These are phyloP conservation scores for Fusarium marasasianum DNA, from an alignment of 2,329 filamentous ascomycete species.

Conservation along the genomic window DNA sequence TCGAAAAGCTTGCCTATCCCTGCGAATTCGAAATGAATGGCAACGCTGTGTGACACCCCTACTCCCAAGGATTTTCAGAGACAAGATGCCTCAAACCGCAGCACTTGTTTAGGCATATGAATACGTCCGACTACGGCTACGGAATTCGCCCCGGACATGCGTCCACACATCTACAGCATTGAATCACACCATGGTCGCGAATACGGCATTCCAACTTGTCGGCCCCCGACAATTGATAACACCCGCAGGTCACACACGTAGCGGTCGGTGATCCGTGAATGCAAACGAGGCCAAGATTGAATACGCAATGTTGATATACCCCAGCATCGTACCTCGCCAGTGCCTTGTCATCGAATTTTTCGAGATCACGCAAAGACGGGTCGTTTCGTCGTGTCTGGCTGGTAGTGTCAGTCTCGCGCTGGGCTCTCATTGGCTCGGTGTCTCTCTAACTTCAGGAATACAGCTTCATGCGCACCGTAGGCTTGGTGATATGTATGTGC, in stretches of 20 bases:
- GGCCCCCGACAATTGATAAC: constrained; percentile 8
- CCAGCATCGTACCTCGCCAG: not conserved
- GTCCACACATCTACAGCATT: constrained; percentile 20
- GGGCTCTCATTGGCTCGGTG: constrained; percentile 16
- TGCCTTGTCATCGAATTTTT: constrained; percentile 3
- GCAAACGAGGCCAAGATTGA: constrained; percentile 3
- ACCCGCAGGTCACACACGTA: constrained; percentile 13
- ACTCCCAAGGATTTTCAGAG: constrained; percentile 9
- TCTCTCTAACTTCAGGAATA: constrained; percentile 13
- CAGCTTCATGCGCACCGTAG: constrained; percentile 20
- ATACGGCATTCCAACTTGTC: constrained; percentile 21
- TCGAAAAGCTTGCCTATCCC: constrained; percentile 28
- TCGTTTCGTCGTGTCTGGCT: constrained; percentile 22
- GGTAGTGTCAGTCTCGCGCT: constrained; percentile 4
- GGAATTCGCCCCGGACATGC: constrained; percentile 32
- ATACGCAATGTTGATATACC: not conserved
- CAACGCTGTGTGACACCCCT: constrained; percentile 27
- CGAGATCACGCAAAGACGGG: constrained; percentile 8
- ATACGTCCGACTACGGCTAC: constrained; percentile 16
- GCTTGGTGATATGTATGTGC: constrained; percentile 16
- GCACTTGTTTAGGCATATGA: constrained; percentile 25
- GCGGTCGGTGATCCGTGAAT: constrained; percentile 1
- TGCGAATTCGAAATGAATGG: constrained; percentile 22
- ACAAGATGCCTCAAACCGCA: constrained; percentile 19
- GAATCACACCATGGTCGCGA: constrained; percentile 34